Conservation (phyloP, 1,139 yeast genomes). For the Hanseniaspora gamundiae region DNA sequence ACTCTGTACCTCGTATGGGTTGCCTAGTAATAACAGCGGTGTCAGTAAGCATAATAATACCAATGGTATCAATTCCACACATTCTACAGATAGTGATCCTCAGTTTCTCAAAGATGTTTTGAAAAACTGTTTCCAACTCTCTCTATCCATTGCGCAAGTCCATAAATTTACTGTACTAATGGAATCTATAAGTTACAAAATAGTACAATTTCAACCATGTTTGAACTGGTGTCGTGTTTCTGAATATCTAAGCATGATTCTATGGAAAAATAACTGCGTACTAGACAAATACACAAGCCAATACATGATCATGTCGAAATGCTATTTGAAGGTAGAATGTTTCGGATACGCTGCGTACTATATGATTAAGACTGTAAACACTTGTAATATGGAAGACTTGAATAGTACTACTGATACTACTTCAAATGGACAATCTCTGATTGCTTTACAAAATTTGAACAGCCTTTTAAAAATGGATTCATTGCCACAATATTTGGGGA, state of each 20-base stretch:
- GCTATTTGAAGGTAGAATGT: slow-evolving; percentile 29
- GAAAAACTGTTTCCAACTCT: slow-evolving; percentile 3
- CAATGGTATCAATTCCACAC: too few species aligned
- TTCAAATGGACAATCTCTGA: slow-evolving; percentile 30
- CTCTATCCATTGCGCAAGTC: slow-evolving; percentile 5
- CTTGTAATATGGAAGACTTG: too few species aligned
- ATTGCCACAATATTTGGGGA: slow-evolving; percentile 1
- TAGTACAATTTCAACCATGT: slow-evolving; percentile 32
- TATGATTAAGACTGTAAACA: slow-evolving; percentile 38
- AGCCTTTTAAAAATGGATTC: slow-evolving; percentile 5
- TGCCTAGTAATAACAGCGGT: too few species aligned
- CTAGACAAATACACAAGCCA: slow-evolving; percentile 3
- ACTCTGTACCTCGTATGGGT: not conserved
- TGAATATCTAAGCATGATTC: slow-evolving; percentile 46
- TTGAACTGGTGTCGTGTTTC: slow-evolving; percentile 40
- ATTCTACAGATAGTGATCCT: too few species aligned
- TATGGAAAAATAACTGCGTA: slow-evolving; percentile 46
- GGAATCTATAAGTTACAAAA: slow-evolving; percentile 27
- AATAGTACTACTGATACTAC: too few species aligned
- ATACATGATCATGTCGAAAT: slow-evolving; percentile 2
- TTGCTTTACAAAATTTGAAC: slow-evolving; percentile 4
- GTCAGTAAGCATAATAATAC: too few species aligned
- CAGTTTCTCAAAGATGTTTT: slow-evolving; percentile 9
- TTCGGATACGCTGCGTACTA: slow-evolving; percentile 34
- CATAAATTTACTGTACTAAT: slow-evolving; percentile 6